Evolutionary conservation across 129 eudicot species (phyloP).

Genomic region (Arctium minus): DNA sequence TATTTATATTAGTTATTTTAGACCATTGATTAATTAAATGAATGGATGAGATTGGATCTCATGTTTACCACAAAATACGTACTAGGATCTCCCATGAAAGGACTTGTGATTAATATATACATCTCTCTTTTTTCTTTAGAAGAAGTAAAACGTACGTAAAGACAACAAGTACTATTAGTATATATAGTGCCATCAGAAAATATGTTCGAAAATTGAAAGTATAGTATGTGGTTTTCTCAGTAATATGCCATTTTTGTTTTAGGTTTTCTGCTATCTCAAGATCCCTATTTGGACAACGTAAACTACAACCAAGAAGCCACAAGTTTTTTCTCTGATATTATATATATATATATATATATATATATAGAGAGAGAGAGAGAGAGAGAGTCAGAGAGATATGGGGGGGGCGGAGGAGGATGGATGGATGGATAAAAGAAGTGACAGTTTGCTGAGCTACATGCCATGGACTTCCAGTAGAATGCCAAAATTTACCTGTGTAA

Average conservation of each 20-base stretch:
- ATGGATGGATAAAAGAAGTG: not conserved
- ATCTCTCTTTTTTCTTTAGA: too few species aligned
- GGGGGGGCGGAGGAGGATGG: not conserved
- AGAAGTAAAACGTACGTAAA: too few species aligned
- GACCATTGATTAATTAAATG: too few species aligned
- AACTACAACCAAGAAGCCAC: constrained; percentile 3
- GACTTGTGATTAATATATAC: too few species aligned
- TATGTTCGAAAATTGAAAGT: not conserved
- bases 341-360: too few species aligned
- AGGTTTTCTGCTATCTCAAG: constrained; percentile 3
- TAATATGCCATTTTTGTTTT: not conserved
- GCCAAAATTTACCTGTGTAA: constrained; percentile 2
- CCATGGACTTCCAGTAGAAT: constrained; percentile 3
- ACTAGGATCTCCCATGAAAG: too few species aligned
- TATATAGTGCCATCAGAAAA: not conserved
- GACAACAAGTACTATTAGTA: not conserved
- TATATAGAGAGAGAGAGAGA: too few species aligned
- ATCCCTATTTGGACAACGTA: constrained; percentile 7
- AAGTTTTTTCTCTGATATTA: not conserved
- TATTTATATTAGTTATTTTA: too few species aligned
- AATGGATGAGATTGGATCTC: too few species aligned
- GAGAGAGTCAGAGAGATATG: not conserved
- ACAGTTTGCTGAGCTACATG: constrained; percentile 15
- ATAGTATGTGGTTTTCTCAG: not conserved
- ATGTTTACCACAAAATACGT: too few species aligned